Conservation (phyloP, 2,329 filamentous ascomycete species). For the Epichloe uncinata region DNA sequence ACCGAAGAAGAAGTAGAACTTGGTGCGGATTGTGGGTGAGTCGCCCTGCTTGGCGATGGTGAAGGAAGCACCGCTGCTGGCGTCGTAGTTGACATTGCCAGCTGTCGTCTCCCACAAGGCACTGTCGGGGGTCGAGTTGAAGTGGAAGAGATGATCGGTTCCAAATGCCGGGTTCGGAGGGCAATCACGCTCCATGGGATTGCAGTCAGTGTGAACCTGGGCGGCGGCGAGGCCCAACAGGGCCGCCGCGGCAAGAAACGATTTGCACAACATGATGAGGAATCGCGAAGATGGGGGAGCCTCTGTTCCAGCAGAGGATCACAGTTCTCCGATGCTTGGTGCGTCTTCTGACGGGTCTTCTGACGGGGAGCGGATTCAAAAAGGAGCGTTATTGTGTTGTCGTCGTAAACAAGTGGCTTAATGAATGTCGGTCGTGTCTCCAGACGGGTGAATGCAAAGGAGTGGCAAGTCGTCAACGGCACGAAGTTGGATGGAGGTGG, state of each 20-base stretch:
- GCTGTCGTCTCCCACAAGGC: constrained; percentile 56
- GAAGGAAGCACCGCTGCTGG: constrained; percentile 54
- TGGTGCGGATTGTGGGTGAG: constrained; percentile 64
- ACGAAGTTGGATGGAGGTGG: background rate
- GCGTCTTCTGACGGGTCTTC: background rate
- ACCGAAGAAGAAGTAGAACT: constrained; percentile 80
- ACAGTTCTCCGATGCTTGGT: background rate
- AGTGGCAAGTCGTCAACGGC: constrained; percentile 3
- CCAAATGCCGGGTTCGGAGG: constrained; percentile 59
- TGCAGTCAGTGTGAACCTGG: constrained; percentile 67
- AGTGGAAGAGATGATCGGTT: constrained; percentile 46
- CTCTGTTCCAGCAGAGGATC: constrained; percentile 2
- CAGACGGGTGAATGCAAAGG: background rate
- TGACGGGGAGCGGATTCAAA: background rate
- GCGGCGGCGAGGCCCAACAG: constrained; percentile 39
- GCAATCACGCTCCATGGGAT: constrained; percentile 59
- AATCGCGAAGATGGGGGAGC: background rate
- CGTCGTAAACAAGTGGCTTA: background rate
- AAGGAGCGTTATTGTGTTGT: background rate
- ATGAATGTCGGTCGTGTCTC: constrained; percentile 1
- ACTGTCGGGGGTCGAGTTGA: constrained; percentile 47
- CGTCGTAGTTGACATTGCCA: constrained; percentile 48
- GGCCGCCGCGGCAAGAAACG: constrained; percentile 20
- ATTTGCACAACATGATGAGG: constrained; percentile 8
- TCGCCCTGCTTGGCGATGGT: constrained; percentile 57